Base-by-base conservation (phyloP, 306 rosid genomes). In the Elaeagnus macrophylla region DNA sequence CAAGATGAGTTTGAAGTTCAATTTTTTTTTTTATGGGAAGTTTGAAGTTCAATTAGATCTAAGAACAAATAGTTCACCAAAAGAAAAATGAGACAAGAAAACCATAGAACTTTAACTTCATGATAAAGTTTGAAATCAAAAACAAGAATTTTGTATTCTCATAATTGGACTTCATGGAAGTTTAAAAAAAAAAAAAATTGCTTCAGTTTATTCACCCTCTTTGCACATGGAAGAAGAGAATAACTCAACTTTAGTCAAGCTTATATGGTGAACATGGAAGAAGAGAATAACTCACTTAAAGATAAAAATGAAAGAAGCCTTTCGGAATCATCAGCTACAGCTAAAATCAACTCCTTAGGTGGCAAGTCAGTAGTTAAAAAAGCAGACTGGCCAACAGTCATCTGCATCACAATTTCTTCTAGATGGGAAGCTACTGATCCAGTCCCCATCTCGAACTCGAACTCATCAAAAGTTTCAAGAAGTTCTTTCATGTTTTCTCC, bases 361-460 rank as follows among this genome's bases (percentile, higher is more conserved):
- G 67, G 72, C 57, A 84, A 53, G 32, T 73, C 76, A 12, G 36
- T 60, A 35, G 57, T 52, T 71, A 87, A 84, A 73, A 60, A 67
- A 54, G 93, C 93, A 57, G 77, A 67, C 83, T 87, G 99, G 56
- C 84, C 95, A 57, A 80, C 82, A 61, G 85, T 76, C 87, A 91
- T 77, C 72, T 76, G 87, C 71, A 32, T 66, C 64, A 91, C 80
- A 75, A 75, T 82, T 75, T 65, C 66, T 76, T 91, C 99, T 52
- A 91, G 48, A 58, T 68, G 62, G 17, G 81, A 71, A 67, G 67
- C 61, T 57, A 87, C 81, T 18, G 89, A 77, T 63, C 88, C 78
- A 14, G 76, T 77, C 45, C 95, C 95, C 45, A 91, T 72, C 75
- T 91, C 99, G 83, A 91, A 91, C 82, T 91, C 99, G 56, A 82